Evolutionary conservation across 2,329 filamentous ascomycete species (phyloP), one percentile per base, ranked within the genome.

Genomic region (Cytospora schulzeri): DNA sequence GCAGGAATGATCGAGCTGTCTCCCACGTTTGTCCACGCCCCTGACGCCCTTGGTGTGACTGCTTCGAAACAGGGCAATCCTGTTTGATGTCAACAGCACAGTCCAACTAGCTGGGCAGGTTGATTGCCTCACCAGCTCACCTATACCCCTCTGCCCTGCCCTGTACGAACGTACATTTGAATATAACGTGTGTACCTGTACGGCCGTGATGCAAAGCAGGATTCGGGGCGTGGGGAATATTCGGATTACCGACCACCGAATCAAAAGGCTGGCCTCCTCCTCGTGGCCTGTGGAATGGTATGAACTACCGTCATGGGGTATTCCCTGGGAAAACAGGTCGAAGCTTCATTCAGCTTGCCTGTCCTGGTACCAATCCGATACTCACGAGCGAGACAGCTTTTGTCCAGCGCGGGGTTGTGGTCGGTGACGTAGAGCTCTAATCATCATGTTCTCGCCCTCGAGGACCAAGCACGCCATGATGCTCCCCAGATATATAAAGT

Each of bases 41-140:
- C n/a, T n/a, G n/a, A n/a, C n/a, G n/a, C n/a, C n/a, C n/a, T n/a
- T 41, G 59, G 55, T 62, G 59, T 62, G 59, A 62, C 52, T 26
- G 24, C 24, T 29, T 48, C 54, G 22, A 24, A 19, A 29, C 55
- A 11, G 19, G 38, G 22, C 59, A 24, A 48, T 33, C 51, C 51
- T 24, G 51, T 52, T 61, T 55, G 38, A 62, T 5, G 52, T 35
- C 59, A 33, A 62, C 29, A 11, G 2, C 33, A 33, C 24, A 54
- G 50, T 33, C 35, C 35, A 19, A 45, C 41, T n/a, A 22, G n/a
- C 41, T 45, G 22, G 19, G n/a, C n/a, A n/a, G n/a, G n/a, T n/a
- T n/a, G n/a, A 45, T 22, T 48, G 59, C 45, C 28, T 55, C 53
- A 41, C n/a, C 35, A 48, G 35, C 14, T 17, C 8, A 33, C 29